phyloP scores from a whole-genome alignment of 2,329 filamentous ascomycete species.

The Neofusicoccum parvum region DNA sequence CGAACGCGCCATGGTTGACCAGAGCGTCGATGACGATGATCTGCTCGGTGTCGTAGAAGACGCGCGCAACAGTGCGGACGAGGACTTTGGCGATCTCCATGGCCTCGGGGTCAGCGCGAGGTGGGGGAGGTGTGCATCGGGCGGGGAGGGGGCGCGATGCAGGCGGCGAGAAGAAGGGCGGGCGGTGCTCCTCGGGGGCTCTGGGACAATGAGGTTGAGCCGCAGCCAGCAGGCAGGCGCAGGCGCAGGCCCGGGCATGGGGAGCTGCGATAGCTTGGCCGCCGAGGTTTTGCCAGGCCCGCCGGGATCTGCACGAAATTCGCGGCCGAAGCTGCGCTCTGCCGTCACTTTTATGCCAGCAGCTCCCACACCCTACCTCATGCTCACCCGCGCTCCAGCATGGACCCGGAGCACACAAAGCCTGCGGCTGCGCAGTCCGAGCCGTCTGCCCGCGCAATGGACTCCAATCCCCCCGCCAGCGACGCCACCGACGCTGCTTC shows the following conservation, averaged over 20 bases:
- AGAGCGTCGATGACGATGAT: constrained; percentile 81
- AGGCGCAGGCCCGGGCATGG: neutral
- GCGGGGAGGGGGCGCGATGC: neutral
- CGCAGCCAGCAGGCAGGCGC: neutral
- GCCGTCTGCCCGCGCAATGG: constrained; percentile 29
- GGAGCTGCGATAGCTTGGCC: neutral
- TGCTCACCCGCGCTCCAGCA: constrained; percentile 28
- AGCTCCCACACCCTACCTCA: constrained; percentile 20
- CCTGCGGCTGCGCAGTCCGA: neutral
- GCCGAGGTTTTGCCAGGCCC: neutral
- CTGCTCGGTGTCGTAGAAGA: constrained; percentile 84
- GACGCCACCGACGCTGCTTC: neutral
- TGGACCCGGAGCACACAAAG: constrained; percentile 31
- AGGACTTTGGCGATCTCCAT: constrained; percentile 75
- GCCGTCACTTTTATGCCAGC: neutral
- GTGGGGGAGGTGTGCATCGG: neutral
- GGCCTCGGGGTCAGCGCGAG: constrained; percentile 23
- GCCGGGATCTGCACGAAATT: constrained; percentile 6
- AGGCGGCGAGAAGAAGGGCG: neutral
- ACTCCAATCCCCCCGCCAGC: constrained; percentile 23
- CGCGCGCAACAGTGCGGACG: constrained; percentile 81
- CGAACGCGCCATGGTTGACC: constrained; percentile 70
- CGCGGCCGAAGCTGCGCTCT: neutral
- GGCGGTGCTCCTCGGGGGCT: neutral
- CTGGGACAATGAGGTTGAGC: neutral